Evolutionary conservation across 2,329 filamentous ascomycete species (phyloP), one percentile per base, ranked within the genome.

Genomic region (Clarireedia monteithiana): DNA sequence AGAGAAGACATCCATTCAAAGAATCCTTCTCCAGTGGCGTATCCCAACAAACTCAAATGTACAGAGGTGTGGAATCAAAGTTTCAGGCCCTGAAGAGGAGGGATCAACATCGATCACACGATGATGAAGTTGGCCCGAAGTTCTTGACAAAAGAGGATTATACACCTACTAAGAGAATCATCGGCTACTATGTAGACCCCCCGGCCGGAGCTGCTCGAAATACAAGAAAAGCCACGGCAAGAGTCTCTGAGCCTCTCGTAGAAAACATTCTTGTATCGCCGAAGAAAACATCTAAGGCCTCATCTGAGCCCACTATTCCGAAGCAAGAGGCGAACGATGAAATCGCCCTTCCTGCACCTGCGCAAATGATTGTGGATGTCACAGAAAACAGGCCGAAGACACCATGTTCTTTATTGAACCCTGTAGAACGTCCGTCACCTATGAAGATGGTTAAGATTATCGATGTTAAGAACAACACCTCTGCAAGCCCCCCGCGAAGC

Each of bases 81-180:
- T n/a, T 48, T 17, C 47, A 49, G 15, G 51, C 39, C 5, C 51
- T 34, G 17, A 48, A 54, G 24, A 54, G 51, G 39, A 54, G 45
- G 23, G 51, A 49, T 48, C 26, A 17, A 7, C n/a, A 24, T 39
- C 34, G 39, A 4, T 17, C 17, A 15, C 23, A 48, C 20, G 48
- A 48, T 23, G 44, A 27, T 26, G 51, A 54, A 38, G 30, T 7
- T 5, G 42, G 20, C n/a, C 23, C 50, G 39, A 48, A 53, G 26
- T 48, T 48, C 9, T 27, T 53, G 50, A 42, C 51, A n/a, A 54
- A 54, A 27, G 51, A 49, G 36, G 51, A 54, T 27, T 48, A 54
- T 20, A 54, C 44, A 20, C 44, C 51, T 27, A 54, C 45, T 46
- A 48, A 48, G 24, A 48, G 23, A 20, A 54, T 54, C 24, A 14